A percentile compares a stretch with the other conserved stretches of the same genome.
Conservation (phyloP, 106 monocot genomes). For the Gastrodia elata region DNA sequence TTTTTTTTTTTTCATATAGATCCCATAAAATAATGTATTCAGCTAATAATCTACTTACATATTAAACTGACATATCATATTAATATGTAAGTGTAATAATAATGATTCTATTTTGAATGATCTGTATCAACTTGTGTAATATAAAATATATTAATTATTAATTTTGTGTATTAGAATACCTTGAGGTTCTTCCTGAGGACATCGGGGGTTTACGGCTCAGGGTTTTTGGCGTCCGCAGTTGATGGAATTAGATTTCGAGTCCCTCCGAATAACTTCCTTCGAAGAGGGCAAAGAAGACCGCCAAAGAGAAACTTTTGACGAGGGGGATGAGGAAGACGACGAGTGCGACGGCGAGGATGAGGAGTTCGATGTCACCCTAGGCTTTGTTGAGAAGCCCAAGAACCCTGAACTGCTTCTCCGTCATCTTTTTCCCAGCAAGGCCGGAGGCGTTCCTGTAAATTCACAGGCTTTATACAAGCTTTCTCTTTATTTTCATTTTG, state of each 20-base stretch:
- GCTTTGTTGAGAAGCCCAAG: conserved; percentile 62
- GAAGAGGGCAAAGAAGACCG: conserved; percentile 23
- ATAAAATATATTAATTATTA: too few relatives aligned
- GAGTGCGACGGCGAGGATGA: conserved; percentile 49
- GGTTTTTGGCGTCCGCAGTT: not conserved
- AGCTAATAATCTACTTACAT: too few relatives aligned
- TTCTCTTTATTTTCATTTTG: not conserved
- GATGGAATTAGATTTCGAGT: conserved; percentile 22
- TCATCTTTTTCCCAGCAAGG: conserved; percentile 82
- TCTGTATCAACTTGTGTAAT: too few relatives aligned
- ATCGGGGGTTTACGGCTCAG: not conserved
- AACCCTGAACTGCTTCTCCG: conserved; percentile 49
- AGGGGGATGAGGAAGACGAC: conserved; percentile 17
- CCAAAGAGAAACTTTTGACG: not conserved
- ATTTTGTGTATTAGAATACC: too few relatives aligned
- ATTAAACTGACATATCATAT: too few relatives aligned
- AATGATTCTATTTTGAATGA: too few relatives aligned
- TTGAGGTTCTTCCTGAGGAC: too few relatives aligned
- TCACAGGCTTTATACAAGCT: conserved; percentile 4
- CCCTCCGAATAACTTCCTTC: conserved; percentile 29
- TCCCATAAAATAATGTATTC: too few relatives aligned
- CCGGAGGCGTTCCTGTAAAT: conserved; percentile 70
- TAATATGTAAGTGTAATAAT: too few relatives aligned
- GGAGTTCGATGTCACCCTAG: conserved; percentile 37
- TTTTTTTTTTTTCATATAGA: too few relatives aligned